Evolutionary conservation across 495 filamentous ascomycete genomes (phyloP).

Genomic region (Aspergillus steynii): DNA sequence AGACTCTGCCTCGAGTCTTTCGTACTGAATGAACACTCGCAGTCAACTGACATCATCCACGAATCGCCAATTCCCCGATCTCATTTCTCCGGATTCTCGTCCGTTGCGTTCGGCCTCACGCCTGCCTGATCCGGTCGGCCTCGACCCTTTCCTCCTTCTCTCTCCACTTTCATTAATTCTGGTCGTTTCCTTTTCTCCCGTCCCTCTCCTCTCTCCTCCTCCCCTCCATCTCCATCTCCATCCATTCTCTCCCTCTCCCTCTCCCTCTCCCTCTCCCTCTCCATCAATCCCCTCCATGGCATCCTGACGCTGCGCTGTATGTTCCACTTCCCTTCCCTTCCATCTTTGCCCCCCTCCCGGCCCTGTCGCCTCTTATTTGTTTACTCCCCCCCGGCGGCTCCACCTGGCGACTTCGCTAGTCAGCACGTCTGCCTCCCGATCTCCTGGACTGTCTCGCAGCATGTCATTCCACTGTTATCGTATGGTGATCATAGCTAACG

Average conservation of each 20-base stretch:
- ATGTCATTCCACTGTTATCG: conserved; percentile 19
- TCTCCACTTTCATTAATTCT: conserved; percentile 1
- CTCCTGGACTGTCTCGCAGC: conserved; percentile 21
- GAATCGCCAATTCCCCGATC: not conserved
- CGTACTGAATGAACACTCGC: not conserved
- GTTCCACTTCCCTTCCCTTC: conserved; percentile 30
- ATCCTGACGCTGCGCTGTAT: conserved; percentile 35
- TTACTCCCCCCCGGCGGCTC: conserved; percentile 17
- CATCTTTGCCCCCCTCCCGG: conserved; percentile 17
- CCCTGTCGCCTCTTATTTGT: conserved; percentile 24
- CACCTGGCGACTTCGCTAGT: conserved; percentile 23
- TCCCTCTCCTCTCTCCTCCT: not conserved
- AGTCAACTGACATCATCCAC: not conserved
- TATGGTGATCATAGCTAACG: conserved; percentile 18
- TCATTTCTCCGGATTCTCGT: conserved; percentile 3
- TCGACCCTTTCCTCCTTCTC: conserved; percentile 4
- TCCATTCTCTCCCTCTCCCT: conserved; percentile 7
- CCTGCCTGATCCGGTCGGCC: conserved; percentile 8
- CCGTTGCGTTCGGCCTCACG: conserved; percentile 10
- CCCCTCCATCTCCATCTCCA: conserved; percentile 1
- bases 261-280: conserved; percentile 3
- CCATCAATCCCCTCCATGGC: conserved; percentile 27
- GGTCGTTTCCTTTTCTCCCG: not conserved
- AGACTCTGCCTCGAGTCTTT: too few species aligned
- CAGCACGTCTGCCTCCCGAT: conserved; percentile 17